These are phyloP conservation scores for Kuraishia hungarica DNA, from an alignment of 805 yeast species.

Conservation along the genomic window DNA sequence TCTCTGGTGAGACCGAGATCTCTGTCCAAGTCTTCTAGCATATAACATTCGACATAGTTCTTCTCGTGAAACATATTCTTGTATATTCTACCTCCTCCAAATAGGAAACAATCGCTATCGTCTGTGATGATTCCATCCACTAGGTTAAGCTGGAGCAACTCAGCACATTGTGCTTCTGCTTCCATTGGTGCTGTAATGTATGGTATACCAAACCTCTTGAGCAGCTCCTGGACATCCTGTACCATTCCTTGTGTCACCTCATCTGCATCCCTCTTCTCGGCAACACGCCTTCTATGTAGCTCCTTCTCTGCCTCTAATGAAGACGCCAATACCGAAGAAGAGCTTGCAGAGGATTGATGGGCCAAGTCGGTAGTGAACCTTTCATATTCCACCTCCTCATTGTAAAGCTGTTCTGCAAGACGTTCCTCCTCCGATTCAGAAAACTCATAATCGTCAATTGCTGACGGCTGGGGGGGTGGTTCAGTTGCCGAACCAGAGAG, in stretches of 20 bases:
- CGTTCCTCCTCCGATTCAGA: conserved; percentile 74
- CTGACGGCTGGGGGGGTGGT: conserved; percentile 12
- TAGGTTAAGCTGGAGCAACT: conserved; percentile 51
- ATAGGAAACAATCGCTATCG: conserved; percentile 92
- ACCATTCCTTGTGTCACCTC: conserved; percentile 85
- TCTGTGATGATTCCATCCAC: conserved; percentile 97
- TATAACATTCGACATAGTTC: conserved; percentile 82
- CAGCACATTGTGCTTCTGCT: conserved; percentile 98
- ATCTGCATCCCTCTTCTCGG: conserved; percentile 81
- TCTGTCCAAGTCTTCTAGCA: conserved; percentile 43
- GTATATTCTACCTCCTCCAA: conserved; percentile 81
- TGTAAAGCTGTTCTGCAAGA: conserved; percentile 48
- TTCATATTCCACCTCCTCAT: conserved; percentile 69
- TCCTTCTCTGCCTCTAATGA: conserved; percentile 31
- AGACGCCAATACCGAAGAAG: conserved; percentile 3
- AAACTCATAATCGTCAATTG: conserved; percentile 46
- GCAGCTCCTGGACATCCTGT: conserved; percentile 80
- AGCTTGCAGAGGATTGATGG: conserved; percentile 5
- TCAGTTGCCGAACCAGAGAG: conserved; percentile 9
- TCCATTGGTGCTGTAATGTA: conserved; percentile 96
- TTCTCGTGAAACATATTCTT: conserved; percentile 93
- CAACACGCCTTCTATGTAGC: conserved; percentile 52
- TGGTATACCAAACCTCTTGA: conserved; percentile 88
- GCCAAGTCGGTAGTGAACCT: conserved; percentile 41
- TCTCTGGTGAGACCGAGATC: conserved; percentile 58